These are phyloP conservation scores for Pseudogymnoascus sp. DNA, from an alignment of 2,329 filamentous ascomycete genomes.

Conservation along the genomic window DNA sequence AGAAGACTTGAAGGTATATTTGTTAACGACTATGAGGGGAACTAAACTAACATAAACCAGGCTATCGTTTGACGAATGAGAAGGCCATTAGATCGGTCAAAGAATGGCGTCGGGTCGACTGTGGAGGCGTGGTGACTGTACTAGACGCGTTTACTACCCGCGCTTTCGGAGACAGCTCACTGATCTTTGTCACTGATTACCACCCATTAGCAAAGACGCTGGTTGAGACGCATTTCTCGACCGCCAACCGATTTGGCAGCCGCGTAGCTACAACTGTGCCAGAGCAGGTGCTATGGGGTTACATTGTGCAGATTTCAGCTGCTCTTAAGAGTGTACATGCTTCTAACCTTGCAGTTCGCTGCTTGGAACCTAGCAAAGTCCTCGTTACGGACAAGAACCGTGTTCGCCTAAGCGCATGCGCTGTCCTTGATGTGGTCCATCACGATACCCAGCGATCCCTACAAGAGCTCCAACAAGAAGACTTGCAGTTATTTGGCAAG, in stretches of 20 bases:
- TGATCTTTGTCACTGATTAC: constrained; percentile 91
- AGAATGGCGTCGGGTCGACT: constrained; percentile 80
- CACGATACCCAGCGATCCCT: constrained; percentile 64
- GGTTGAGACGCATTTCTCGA: constrained; percentile 66
- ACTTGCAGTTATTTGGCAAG: constrained; percentile 76
- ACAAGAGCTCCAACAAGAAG: constrained; percentile 76
- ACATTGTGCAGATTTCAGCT: constrained; percentile 84
- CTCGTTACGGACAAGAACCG: constrained; percentile 85
- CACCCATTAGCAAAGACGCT: constrained; percentile 87
- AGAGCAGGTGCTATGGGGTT: constrained; percentile 81
- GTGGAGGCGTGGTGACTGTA: constrained; percentile 74
- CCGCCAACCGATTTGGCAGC: constrained; percentile 30
- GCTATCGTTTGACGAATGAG: constrained; percentile 82
- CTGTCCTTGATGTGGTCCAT: constrained; percentile 81
- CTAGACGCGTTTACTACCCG: constrained; percentile 91
- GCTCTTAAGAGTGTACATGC: constrained; percentile 81
- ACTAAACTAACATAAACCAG: constrained; percentile 31
- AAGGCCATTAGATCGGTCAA: constrained; percentile 80
- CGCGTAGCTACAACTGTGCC: constrained; percentile 39
- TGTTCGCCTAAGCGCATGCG: constrained; percentile 80
- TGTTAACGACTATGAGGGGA: not conserved
- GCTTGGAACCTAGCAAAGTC: constrained; percentile 82
- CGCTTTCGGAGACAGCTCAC: constrained; percentile 87
- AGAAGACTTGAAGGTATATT: constrained; percentile 69
- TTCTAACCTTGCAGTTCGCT: constrained; percentile 72